Percentiles rank a stretch among this genome's conserved stretches.
These are phyloP conservation scores for Terfezia boudieri DNA, from an alignment of 495 filamentous ascomycete species.

Conservation along the genomic window DNA sequence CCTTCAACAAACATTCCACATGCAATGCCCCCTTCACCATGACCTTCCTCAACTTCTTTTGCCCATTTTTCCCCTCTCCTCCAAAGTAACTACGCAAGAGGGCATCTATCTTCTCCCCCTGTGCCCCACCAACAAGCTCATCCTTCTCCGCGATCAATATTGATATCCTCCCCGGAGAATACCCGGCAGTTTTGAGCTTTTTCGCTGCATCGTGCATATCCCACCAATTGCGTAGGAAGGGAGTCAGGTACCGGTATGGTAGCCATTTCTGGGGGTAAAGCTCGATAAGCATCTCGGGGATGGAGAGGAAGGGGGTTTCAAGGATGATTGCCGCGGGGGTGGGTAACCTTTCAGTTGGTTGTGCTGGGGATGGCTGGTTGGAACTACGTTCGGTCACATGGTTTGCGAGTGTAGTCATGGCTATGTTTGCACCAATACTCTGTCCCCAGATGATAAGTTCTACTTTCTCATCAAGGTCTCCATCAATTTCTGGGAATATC, in stretches of 20 bases:
- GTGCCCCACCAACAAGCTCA: constrained; percentile 41
- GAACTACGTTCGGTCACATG: constrained; percentile 17
- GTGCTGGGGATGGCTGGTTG: constrained; percentile 9
- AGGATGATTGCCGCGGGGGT: constrained; percentile 27
- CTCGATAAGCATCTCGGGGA: constrained; percentile 47
- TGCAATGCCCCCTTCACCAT: constrained; percentile 30
- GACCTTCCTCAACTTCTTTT: constrained; percentile 1
- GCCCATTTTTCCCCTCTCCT: constrained; percentile 18
- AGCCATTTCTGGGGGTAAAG: constrained; percentile 70
- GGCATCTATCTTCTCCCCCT: constrained; percentile 28
- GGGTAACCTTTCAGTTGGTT: constrained; percentile 18
- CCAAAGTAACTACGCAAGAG: constrained; percentile 8
- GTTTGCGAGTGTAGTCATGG: constrained; percentile 30
- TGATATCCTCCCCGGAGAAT: constrained; percentile 28
- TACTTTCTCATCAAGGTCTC: constrained; percentile 17
- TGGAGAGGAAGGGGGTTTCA: constrained; percentile 55
- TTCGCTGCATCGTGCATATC: constrained; percentile 22
- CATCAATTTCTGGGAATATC: neutral
- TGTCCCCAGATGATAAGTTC: constrained; percentile 45
- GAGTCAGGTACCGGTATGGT: constrained; percentile 42
- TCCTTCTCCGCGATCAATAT: constrained; percentile 42
- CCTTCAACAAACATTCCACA: constrained; percentile 25
- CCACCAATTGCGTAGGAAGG: constrained; percentile 34
- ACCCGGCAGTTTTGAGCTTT: constrained; percentile 9
- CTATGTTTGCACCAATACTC: constrained; percentile 43